These are phyloP conservation scores for Tricholoma hemisulphureum DNA, from an alignment of 768 basidiomycete species.

Conservation along the genomic window DNA sequence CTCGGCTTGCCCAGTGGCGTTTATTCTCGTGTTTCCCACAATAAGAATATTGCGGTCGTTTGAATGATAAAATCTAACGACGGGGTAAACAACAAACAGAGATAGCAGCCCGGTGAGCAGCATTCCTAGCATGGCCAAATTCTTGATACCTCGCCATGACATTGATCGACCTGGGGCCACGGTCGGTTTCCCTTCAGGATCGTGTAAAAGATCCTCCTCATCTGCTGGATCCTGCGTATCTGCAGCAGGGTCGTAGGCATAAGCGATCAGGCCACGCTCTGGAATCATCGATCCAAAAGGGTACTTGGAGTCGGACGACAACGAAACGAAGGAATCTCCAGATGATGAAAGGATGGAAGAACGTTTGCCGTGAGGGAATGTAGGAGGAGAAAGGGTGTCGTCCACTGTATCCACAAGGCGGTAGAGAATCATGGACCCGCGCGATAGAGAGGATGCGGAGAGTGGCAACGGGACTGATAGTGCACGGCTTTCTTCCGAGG, in stretches of 20 bases:
- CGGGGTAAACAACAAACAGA: constrained; percentile 79
- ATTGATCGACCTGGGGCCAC: constrained; percentile 18
- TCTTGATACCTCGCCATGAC: constrained; percentile 43
- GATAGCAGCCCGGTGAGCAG: constrained; percentile 56
- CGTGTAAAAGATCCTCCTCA: constrained; percentile 64
- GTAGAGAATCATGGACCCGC: constrained; percentile 38
- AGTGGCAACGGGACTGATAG: constrained; percentile 9
- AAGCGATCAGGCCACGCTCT: constrained; percentile 49
- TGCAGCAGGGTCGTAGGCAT: constrained; percentile 57
- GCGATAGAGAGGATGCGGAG: constrained; percentile 3
- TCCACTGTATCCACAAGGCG: constrained; percentile 28
- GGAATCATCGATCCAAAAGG: constrained; percentile 36
- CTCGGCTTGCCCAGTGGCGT: constrained; percentile 46
- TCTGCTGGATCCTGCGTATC: constrained; percentile 40
- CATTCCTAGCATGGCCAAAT: constrained; percentile 61
- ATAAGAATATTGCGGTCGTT: constrained; percentile 40
- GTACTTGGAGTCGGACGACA: constrained; percentile 66
- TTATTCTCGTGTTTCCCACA: constrained; percentile 58
- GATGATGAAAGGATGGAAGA: constrained; percentile 34
- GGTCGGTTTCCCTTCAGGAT: constrained; percentile 32
- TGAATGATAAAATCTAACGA: constrained; percentile 43
- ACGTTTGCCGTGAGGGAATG: constrained; percentile 21
- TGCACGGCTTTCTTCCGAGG: constrained; percentile 22
- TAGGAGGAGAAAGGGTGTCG: constrained; percentile 35
- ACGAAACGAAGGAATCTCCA: constrained; percentile 45